A percentile compares a stretch with the other conserved stretches of the same genome.
phyloP scores from a whole-genome alignment of 2,329 filamentous ascomycete species.

The Coniochaeta prunicola region DNA sequence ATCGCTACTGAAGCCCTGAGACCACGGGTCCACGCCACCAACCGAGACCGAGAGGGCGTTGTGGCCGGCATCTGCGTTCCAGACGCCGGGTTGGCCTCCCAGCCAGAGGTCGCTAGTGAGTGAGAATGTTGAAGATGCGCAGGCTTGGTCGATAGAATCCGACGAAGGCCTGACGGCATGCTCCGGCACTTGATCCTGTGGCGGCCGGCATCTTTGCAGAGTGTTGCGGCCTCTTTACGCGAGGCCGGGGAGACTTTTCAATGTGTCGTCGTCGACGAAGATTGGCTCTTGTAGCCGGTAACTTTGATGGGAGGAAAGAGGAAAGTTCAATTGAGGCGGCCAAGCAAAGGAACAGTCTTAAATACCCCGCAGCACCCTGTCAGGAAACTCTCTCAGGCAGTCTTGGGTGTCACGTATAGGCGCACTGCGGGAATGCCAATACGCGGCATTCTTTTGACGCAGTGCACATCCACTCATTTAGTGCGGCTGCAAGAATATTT shows the following conservation, averaged over 20 bases:
- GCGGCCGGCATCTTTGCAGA: constrained; percentile 21
- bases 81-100: neutral
- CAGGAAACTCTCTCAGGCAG: too few relatives aligned
- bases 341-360: neutral
- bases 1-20: neutral
- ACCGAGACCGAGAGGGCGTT: neutral
- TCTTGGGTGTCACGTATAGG: too few relatives aligned
- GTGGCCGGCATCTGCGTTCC: neutral
- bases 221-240: constrained; percentile 17
- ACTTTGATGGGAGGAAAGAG: neutral
- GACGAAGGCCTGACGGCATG: constrained; percentile 10
- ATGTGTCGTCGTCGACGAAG: neutral
- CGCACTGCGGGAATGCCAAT: neutral
- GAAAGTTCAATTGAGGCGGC: neutral
- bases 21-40: neutral
- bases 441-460: neutral
- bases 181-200: constrained; percentile 12
- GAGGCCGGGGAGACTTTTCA: constrained; percentile 16
- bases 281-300: neutral
- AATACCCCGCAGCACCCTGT: neutral
- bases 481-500: neutral
- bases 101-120: constrained; percentile 6
- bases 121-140: constrained; percentile 4
- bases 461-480: neutral
- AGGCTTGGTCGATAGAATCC: constrained; percentile 14